Percentiles rank a stretch among this genome's conserved stretches.
phyloP scores from a whole-genome alignment of 495 filamentous ascomycete species.

The Lasiosphaeria ovina region DNA sequence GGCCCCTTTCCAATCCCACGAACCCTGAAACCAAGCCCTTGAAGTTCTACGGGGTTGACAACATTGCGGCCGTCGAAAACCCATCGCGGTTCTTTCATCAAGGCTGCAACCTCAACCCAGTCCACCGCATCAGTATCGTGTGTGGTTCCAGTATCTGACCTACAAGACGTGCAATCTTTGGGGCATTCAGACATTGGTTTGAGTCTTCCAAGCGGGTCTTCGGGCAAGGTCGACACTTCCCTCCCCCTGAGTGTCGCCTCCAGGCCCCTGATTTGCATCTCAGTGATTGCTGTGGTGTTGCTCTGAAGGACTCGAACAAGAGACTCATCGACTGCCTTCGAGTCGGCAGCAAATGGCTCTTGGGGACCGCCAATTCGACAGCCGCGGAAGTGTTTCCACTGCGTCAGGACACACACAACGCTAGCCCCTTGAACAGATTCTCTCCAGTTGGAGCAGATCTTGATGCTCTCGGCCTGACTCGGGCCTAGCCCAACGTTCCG shows the following conservation, averaged over 20 bases:
- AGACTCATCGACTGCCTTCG: neutral
- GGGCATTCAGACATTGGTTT: conserved; percentile 20
- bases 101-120: conserved; percentile 49
- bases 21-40: conserved; percentile 29
- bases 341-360: neutral
- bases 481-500: conserved; percentile 32
- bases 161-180: conserved; percentile 33
- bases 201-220: conserved; percentile 28
- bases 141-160: conserved; percentile 7
- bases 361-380: conserved; percentile 5
- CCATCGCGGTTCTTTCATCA: conserved; percentile 66
- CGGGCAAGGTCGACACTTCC: conserved; percentile 1
- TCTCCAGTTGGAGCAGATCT: conserved; percentile 40
- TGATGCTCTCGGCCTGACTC: conserved; percentile 37
- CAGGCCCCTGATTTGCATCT: conserved; percentile 24
- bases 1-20: conserved; percentile 27
- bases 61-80: conserved; percentile 65
- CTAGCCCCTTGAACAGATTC: conserved; percentile 44
- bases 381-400: conserved; percentile 35
- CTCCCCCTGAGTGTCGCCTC: conserved; percentile 15
- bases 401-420: conserved; percentile 30
- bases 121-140: conserved; percentile 41
- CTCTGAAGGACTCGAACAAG: neutral
- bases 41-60: conserved; percentile 24
- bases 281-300: conserved; percentile 11